Percentiles rank a stretch among this genome's conserved stretches.
phyloP scores from a whole-genome alignment of 352 stramenopile species.

The Lagenidium giganteum region DNA sequence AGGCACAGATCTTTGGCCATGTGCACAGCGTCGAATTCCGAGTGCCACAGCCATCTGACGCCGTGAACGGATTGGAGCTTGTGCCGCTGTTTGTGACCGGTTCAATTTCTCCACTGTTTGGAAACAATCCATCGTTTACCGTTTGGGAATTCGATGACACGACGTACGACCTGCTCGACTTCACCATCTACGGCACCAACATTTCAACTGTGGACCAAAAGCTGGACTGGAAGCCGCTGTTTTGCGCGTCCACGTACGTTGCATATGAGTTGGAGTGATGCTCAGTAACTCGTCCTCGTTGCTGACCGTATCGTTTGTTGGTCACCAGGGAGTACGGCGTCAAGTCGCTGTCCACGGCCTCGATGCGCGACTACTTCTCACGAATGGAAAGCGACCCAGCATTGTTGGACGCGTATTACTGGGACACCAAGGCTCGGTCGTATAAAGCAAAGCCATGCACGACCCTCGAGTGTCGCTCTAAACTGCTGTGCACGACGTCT shows the following conservation, averaged over 20 bases:
- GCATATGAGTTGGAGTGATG: too few species aligned
- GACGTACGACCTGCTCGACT: conserved; percentile 56
- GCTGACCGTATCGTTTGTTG: too few species aligned
- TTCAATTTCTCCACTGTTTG: conserved; percentile 79
- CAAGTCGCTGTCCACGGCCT: conserved; percentile 24
- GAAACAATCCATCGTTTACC: conserved; percentile 83
- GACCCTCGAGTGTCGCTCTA: conserved; percentile 27
- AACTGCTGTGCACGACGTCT: conserved; percentile 47
- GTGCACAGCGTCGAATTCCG: conserved; percentile 88
- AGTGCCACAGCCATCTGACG: too few species aligned
- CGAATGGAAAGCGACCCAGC: conserved; percentile 29
- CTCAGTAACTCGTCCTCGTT: too few species aligned
- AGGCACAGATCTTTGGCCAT: conserved; percentile 84
- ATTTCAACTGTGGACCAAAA: conserved; percentile 23
- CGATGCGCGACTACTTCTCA: conserved; percentile 31
- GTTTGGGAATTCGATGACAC: conserved; percentile 47
- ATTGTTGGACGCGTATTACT: conserved; percentile 56
- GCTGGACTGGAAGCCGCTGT: conserved; percentile 38
- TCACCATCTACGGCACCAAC: conserved; percentile 52
- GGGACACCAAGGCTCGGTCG: conserved; percentile 66
- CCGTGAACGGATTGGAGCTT: too few species aligned
- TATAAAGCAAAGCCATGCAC: conserved; percentile 26
- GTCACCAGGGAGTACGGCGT: conserved; percentile 45
- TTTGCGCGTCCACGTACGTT: too few species aligned
- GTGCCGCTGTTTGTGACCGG: conserved; percentile 69